Base-by-base conservation (phyloP, 2,329 filamentous ascomycete species). In the Stagonosporopsis chrysanthemi region DNA sequence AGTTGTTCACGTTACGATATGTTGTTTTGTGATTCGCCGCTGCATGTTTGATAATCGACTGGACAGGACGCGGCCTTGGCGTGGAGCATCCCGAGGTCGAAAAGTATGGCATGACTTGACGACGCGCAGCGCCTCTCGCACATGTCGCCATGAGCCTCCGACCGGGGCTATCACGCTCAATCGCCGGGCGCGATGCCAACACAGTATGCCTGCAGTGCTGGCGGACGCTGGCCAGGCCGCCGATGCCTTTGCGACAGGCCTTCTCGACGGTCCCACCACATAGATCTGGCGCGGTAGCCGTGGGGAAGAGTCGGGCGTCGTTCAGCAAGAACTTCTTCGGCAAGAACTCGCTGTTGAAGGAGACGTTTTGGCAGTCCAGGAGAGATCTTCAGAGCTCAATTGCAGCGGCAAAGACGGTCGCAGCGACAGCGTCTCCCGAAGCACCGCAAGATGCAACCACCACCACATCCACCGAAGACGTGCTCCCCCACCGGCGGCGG, bases 301-400 rank as follows among this genome's bases (percentile, higher is more conserved):
- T 64, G 14, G 68, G 67, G 17, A 72, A 69, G 64, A 68, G 66
- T 40, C 65, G 69, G 60, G 72, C 58, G 41, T 50, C 70, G 14
- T 76, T 77, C 58, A 65, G 62, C 60, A 75, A 70, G 51, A 73
- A 76, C 57, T 78, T 78, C 60, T 78, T 78, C 54, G 75, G 73
- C 67, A 67, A 73, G 36, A 78, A 78, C 56, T 58, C 71, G 15
- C 56, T 68, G 17, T 56, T 77, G 6, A 72, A 70, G 36, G 72
- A 76, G 12, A 62, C 70, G 3, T 66, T 77, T 38, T 66, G 66
- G 48, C 64, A 51, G 22, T 64, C 75, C 15, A 63, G 63, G 43
- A 62, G 70, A 15, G 69, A 72, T 12, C 44, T 76, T 22, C 71
- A 72, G 61, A 74, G 71, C 60, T 69, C 70, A 31, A 68, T 71